Base-by-base conservation (phyloP, 2,329 filamentous ascomycete species). In the Sporothrix dimorphospora region DNA sequence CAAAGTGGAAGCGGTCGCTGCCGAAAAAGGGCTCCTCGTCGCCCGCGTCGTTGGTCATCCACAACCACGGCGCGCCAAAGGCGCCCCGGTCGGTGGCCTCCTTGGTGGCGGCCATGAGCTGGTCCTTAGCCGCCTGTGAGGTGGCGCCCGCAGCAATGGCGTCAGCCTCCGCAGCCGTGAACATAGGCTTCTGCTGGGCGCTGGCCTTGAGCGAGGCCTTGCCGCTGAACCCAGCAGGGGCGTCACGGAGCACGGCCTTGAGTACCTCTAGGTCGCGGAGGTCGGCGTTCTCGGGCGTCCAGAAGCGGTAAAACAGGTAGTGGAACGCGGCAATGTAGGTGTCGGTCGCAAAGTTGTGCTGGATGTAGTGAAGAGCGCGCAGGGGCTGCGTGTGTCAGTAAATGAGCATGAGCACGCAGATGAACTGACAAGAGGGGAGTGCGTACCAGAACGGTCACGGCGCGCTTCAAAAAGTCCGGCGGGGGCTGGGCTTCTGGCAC, bases 51-150 rank as follows among this genome's bases (percentile, higher is more conserved):
- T 91, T 88, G 21, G 83, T 85, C 3, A 90, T 92, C 86, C 89
- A 90, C 73, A 92, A 84, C 92, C 92, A 95, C 1, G 93, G 93
- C 67, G 89, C 88, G 0, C 93, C 93, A 80, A 92, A 95, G 0
- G 92, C 92, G 0, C 92, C 92, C 67, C 82, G 83, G 49, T 88
- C 86, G 19, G 93, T 79, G 0, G 88, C 91, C 75, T 85, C 84
- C 73, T 88, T 84, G 21, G 92, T 94, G 57, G 85, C 85, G 3
- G 79, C 82, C 57, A 84, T 84, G 69, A 92, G 79, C 69, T 72
- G 71, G 30, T 78, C 76, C 76, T 83, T 84, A 72, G 78, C 76
- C 69, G 86, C 81, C 4, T 85, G 82, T 27, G 83, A 84, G 7
- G 78, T 80, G 0, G 86, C 84, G 0, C 85, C 88, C 3, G 81